Percentiles rank a stretch among this genome's conserved stretches.
These are phyloP conservation scores for Hypoxylon sp. DNA, from an alignment of 2,329 filamentous ascomycete genomes.

Conservation along the genomic window DNA sequence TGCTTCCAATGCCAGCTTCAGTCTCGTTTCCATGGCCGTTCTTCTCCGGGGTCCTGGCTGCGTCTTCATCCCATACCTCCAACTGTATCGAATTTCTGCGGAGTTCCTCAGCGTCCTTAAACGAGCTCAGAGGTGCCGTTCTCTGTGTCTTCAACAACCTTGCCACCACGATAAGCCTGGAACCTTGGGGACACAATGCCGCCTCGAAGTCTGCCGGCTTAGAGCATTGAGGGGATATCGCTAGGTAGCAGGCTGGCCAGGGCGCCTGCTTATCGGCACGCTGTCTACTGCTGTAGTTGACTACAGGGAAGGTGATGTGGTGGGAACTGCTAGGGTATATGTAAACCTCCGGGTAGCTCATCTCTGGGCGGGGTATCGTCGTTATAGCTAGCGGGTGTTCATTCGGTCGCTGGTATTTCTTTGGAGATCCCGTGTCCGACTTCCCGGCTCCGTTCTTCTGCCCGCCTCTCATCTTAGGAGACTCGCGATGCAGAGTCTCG, in stretches of 20 bases:
- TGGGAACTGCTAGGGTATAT: slow-evolving; percentile 44
- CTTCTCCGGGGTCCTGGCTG: background rate
- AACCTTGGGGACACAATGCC: slow-evolving; percentile 35
- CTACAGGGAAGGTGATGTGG: slow-evolving; percentile 50
- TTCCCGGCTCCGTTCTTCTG: slow-evolving; percentile 4
- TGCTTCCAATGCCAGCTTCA: background rate
- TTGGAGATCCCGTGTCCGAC: background rate
- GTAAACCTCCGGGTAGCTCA: slow-evolving; percentile 41
- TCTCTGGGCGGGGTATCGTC: background rate
- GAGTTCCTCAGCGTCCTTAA: slow-evolving; percentile 34
- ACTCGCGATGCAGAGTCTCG: background rate
- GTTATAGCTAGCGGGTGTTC: background rate
- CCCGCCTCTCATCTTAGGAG: background rate
- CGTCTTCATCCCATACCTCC: slow-evolving; percentile 47
- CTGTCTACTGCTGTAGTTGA: slow-evolving; percentile 45
- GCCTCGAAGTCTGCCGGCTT: slow-evolving; percentile 41
- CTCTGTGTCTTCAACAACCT: slow-evolving; percentile 34
- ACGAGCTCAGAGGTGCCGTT: slow-evolving; percentile 33
- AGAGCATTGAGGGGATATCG: slow-evolving; percentile 40
- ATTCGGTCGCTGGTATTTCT: background rate
- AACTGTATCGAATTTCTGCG: slow-evolving; percentile 44
- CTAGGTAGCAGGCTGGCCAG: slow-evolving; percentile 45
- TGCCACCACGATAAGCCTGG: slow-evolving; percentile 33
- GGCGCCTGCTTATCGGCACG: slow-evolving; percentile 3
- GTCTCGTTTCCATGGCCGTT: background rate